These are phyloP conservation scores for Kurtzmaniella quercitrusa DNA, from an alignment of 1,139 yeast species.

Conservation along the genomic window DNA sequence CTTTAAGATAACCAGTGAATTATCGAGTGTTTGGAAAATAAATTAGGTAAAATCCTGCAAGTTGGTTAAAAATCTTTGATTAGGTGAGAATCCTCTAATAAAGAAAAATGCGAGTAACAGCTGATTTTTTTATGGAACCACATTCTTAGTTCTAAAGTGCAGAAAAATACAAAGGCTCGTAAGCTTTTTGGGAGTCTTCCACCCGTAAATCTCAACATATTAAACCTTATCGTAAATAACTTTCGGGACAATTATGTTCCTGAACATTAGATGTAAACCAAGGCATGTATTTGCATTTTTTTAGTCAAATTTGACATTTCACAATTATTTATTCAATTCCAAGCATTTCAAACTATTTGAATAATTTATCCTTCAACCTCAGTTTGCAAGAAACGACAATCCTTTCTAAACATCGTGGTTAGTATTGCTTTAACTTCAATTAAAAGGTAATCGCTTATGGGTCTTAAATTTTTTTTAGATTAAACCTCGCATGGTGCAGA, in stretches of 20 bases:
- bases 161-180: background rate
- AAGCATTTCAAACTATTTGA: too few species aligned
- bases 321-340: background rate
- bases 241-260: background rate
- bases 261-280: background rate
- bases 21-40: too few species aligned
- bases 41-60: too few species aligned
- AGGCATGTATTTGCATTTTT: too few species aligned
- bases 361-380: too few species aligned
- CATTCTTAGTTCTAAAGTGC: background rate
- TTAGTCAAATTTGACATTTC: too few species aligned
- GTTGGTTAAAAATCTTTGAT: too few species aligned
- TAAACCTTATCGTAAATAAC: background rate
- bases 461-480: background rate
- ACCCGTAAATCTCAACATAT: background rate
- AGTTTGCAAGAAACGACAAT: too few species aligned
- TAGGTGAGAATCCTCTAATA: too few species aligned
- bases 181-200: background rate
- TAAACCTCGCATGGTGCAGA: background rate
- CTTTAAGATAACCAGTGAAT: too few species aligned
- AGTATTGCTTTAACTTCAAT: background rate
- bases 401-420: too few species aligned
- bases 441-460: background rate
- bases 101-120: too few species aligned
- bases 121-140: background rate